phyloP scores from a whole-genome alignment of 768 basidiomycete genomes.

The Daedaleopsis nitida region DNA sequence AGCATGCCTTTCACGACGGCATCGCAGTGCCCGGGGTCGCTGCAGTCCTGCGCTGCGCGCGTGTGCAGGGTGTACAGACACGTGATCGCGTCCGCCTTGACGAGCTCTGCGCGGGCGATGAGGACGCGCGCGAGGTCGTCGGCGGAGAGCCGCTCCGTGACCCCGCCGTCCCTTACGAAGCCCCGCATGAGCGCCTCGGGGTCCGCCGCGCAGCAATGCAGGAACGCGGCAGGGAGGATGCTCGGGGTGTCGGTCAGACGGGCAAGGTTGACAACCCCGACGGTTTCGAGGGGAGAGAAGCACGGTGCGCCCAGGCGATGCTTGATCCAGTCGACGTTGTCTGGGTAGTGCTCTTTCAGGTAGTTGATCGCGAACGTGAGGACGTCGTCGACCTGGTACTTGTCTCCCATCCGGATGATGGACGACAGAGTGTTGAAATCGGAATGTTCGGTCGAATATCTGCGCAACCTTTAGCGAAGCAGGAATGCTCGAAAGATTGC shows the following conservation, averaged over 20 bases:
- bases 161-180: not conserved
- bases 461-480: not conserved
- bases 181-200: too few species aligned
- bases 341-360: slow-evolving; percentile 1
- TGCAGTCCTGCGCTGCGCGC: too few species aligned
- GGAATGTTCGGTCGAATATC: not conserved
- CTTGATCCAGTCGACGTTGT: slow-evolving; percentile 4
- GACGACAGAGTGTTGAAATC: slow-evolving; percentile 10
- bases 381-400: slow-evolving; percentile 10
- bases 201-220: too few species aligned
- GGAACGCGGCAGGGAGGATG: too few species aligned
- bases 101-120: not conserved
- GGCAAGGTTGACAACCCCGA: slow-evolving; percentile 7
- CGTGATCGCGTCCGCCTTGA: not conserved
- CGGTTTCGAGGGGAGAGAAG: slow-evolving; percentile 1
- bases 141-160: too few species aligned
- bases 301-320: not conserved
- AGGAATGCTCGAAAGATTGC: not conserved
- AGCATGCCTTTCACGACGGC: too few species aligned
- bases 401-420: slow-evolving; percentile 14
- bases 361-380: slow-evolving; percentile 1
- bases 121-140: not conserved
- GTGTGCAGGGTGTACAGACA: not conserved
- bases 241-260: too few species aligned
- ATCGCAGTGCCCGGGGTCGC: too few species aligned